phyloP scores from a whole-genome alignment of 352 stramenopile genomes.

The Phytophthora ramorum region DNA sequence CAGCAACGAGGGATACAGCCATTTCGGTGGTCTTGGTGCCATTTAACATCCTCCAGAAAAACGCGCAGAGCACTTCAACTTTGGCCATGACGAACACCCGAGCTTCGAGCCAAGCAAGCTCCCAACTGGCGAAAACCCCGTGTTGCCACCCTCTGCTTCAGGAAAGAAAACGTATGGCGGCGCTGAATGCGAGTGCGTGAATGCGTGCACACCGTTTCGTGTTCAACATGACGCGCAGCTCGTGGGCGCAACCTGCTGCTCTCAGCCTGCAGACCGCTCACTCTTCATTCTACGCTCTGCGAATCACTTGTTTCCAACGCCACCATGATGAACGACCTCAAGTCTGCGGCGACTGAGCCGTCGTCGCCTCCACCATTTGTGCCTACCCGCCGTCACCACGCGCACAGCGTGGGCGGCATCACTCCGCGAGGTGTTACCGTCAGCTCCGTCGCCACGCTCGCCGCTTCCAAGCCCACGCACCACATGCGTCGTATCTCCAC shows the following conservation, averaged over 20 bases:
- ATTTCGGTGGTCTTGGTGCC: background rate
- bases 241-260: background rate
- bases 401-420: conserved; percentile 34
- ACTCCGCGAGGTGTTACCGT: background rate
- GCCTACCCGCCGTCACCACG: conserved; percentile 28
- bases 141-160: background rate
- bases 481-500: conserved; percentile 46
- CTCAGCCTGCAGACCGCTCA: background rate
- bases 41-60: background rate
- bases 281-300: background rate
- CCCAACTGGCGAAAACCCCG: background rate
- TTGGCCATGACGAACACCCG: background rate
- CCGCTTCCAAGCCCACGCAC: background rate
- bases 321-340: conserved; percentile 28
- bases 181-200: background rate
- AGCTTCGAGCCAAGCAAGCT: background rate
- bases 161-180: background rate
- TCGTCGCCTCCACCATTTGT: conserved; percentile 2
- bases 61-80: background rate
- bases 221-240: conserved; percentile 1
- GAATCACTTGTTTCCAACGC: background rate
- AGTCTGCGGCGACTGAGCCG: background rate
- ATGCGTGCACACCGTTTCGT: conserved; percentile 1
- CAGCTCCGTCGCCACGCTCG: conserved; percentile 3
- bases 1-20: background rate